These are phyloP conservation scores for Jackrogersella minutella DNA, from an alignment of 495 filamentous ascomycete species.

Conservation along the genomic window DNA sequence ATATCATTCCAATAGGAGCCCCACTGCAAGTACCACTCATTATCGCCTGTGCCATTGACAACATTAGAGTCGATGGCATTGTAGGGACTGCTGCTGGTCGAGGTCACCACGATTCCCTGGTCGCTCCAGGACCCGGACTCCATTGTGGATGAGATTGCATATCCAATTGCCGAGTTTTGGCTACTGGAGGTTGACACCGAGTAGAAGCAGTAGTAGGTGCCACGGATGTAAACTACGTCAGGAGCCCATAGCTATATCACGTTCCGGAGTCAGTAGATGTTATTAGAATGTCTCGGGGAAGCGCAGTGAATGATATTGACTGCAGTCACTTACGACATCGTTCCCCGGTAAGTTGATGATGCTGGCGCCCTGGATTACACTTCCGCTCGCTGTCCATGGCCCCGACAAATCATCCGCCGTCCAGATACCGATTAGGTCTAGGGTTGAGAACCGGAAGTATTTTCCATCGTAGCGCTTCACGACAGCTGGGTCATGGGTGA, in stretches of 20 bases:
- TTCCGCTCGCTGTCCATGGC: constrained; percentile 65
- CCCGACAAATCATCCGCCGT: constrained; percentile 61
- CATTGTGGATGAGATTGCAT: constrained; percentile 67
- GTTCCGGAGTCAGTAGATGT: background rate
- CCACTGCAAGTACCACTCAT: constrained; percentile 63
- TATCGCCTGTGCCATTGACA: constrained; percentile 48
- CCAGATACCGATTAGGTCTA: constrained; percentile 61
- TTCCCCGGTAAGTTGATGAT: constrained; percentile 59
- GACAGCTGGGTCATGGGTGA: constrained; percentile 62
- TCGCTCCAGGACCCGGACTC: constrained; percentile 64
- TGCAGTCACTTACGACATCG: constrained; percentile 62
- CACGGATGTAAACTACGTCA: constrained; percentile 62
- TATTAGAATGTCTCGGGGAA: background rate
- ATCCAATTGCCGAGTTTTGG: constrained; percentile 64
- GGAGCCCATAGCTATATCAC: constrained; percentile 60
- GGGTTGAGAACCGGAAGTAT: constrained; percentile 73
- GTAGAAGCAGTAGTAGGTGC: constrained; percentile 59
- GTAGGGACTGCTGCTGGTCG: constrained; percentile 53
- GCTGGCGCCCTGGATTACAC: constrained; percentile 59
- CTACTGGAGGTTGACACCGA: constrained; percentile 66
- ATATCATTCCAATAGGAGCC: constrained; percentile 71
- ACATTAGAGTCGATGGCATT: constrained; percentile 73
- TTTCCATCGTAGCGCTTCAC: constrained; percentile 61
- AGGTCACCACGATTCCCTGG: constrained; percentile 51
- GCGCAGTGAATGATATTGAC: too few relatives aligned